These are phyloP conservation scores for Fusarium newnesense DNA, from an alignment of 2,329 filamentous ascomycete species.

Conservation along the genomic window DNA sequence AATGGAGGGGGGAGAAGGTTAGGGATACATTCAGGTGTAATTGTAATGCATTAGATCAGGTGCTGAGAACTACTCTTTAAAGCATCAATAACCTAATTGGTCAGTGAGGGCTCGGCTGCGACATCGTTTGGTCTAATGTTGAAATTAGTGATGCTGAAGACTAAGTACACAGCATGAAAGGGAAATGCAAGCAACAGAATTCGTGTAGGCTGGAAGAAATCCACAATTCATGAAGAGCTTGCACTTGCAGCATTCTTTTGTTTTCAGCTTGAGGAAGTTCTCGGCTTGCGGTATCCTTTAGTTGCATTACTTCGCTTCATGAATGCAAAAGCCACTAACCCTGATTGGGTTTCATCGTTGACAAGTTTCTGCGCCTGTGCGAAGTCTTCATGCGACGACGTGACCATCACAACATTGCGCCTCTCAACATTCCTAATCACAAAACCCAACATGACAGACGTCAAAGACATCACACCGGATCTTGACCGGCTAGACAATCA, in stretches of 20 bases:
- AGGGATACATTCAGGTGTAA: too few species aligned
- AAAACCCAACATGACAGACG: slow-evolving; percentile 50
- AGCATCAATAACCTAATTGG: slow-evolving; percentile 26
- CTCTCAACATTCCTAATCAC: background rate
- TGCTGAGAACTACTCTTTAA: background rate
- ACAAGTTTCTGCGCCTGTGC: slow-evolving; percentile 33
- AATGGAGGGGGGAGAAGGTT: too few species aligned
- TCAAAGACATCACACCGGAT: slow-evolving; percentile 70
- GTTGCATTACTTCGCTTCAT: slow-evolving; percentile 15
- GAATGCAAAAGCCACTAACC: slow-evolving; percentile 21
- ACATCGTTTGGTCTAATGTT: background rate
- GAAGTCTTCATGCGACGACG: slow-evolving; percentile 36
- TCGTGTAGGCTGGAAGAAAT: background rate
- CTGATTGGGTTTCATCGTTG: slow-evolving; percentile 22
- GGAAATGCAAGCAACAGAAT: too few species aligned
- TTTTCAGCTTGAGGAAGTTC: background rate
- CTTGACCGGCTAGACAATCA: slow-evolving; percentile 80
- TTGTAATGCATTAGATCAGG: too few species aligned
- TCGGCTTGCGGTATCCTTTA: background rate
- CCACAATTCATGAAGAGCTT: background rate
- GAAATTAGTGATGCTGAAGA: background rate
- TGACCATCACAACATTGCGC: slow-evolving; percentile 20
- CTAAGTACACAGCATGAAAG: background rate
- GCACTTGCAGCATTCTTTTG: background rate
- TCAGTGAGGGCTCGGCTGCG: slow-evolving; percentile 18